These are phyloP conservation scores for Pseudomonodictys pantanalensis DNA, from an alignment of 495 filamentous ascomycete genomes.

Conservation along the genomic window DNA sequence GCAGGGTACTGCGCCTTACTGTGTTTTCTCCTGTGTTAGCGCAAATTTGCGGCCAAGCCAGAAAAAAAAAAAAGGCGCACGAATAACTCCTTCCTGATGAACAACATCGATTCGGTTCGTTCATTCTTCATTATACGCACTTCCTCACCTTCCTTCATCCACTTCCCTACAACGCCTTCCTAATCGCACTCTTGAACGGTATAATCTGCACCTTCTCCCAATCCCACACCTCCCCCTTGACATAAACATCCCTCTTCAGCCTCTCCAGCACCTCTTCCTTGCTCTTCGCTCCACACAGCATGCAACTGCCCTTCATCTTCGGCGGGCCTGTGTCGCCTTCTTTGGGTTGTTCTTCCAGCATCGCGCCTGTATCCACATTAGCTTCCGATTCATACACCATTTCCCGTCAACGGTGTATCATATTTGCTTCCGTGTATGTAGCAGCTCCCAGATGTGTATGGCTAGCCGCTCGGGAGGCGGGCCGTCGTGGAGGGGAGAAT, in stretches of 20 bases:
- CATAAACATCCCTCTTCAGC: conserved; percentile 72
- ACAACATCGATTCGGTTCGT: no score
- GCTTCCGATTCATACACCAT: background rate
- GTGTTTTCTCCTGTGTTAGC: no score
- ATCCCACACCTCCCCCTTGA: conserved; percentile 75
- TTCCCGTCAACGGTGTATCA: no score
- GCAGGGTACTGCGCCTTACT: no score
- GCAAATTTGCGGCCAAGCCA: no score
- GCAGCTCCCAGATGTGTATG: no score
- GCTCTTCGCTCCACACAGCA: conserved; percentile 60
- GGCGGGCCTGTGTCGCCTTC: conserved; percentile 54
- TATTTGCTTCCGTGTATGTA: no score
- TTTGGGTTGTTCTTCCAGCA: conserved; percentile 64
- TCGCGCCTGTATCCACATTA: conserved; percentile 61
- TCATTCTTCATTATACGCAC: background rate
- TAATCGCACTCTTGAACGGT: conserved; percentile 41
- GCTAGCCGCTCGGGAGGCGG: no score
- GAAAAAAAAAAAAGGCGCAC: no score
- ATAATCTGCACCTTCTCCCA: conserved; percentile 59
- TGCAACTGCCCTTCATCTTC: conserved; percentile 66
- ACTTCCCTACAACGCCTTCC: conserved; percentile 35
- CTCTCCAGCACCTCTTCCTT: conserved; percentile 66
- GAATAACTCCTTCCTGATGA: background rate
- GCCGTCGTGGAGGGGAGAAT: conserved; percentile 29
- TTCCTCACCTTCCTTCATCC: background rate